Evolutionary conservation across 2,329 filamentous ascomycete species (phyloP).

Genomic region (Verticillium dahliae): DNA sequence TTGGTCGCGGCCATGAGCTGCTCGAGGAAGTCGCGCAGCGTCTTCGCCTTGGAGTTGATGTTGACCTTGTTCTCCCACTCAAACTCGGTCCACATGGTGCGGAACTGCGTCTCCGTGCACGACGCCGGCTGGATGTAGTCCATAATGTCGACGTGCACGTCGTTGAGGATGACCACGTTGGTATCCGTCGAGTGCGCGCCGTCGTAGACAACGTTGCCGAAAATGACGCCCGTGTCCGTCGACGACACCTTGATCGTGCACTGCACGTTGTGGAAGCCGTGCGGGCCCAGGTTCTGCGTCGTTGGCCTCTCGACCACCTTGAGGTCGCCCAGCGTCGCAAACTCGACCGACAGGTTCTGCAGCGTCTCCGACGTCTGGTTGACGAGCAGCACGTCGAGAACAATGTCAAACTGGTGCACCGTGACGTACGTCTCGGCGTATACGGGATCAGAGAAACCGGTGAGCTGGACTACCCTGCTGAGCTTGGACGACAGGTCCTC

Average conservation of each 20-base stretch:
- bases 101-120: conserved; percentile 96
- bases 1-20: conserved; percentile 97
- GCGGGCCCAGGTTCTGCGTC: conserved; percentile 89
- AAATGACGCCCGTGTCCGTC: conserved; percentile 96
- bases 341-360: conserved; percentile 95
- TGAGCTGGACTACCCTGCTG: conserved; percentile 92
- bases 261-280: conserved; percentile 97
- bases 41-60: conserved; percentile 96
- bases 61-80: conserved; percentile 99
- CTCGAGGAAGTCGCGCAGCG: conserved; percentile 82
- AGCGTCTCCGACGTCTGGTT: conserved; percentile 96
- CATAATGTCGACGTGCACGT: conserved; percentile 98
- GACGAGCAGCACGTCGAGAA: conserved; percentile 90
- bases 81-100: conserved; percentile 99
- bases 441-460: conserved; percentile 95
- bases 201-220: conserved; percentile 97
- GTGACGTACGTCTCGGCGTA: conserved; percentile 99
- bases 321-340: conserved; percentile 93
- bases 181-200: conserved; percentile 86
- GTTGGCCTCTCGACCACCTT: conserved; percentile 97
- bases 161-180: conserved; percentile 95
- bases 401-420: conserved; percentile 97
- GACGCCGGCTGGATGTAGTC: conserved; percentile 98
- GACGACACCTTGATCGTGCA: conserved; percentile 98
- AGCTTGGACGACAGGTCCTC: conserved; percentile 92